Evolutionary conservation across 2,329 filamentous ascomycete species (phyloP).

Genomic region (Ascocoryne sarcoides): DNA sequence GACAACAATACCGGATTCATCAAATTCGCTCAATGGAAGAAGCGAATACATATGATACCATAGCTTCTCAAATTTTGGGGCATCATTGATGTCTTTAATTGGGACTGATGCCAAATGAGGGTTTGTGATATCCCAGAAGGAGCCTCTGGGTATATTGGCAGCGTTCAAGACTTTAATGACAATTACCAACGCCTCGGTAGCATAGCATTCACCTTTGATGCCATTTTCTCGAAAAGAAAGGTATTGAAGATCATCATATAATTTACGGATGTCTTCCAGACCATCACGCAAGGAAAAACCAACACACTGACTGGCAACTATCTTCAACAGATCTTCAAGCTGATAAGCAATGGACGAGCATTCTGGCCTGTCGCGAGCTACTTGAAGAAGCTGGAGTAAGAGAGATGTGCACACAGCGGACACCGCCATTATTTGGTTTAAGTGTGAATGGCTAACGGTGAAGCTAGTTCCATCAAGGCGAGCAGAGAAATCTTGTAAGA

Average conservation of each 20-base stretch:
- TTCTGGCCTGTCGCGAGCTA: slow-evolving; percentile 30
- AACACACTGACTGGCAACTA: slow-evolving; percentile 32
- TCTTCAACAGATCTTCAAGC: slow-evolving; percentile 41
- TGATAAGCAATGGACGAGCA: slow-evolving; percentile 24
- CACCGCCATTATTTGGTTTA: slow-evolving; percentile 12
- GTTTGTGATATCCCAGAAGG: slow-evolving; percentile 54
- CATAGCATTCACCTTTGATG: slow-evolving; percentile 38
- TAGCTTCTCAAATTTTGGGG: slow-evolving; percentile 41
- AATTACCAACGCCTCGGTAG: slow-evolving; percentile 48
- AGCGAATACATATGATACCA: slow-evolving; percentile 54
- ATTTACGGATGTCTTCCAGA: slow-evolving; percentile 34
- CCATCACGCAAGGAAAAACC: slow-evolving; percentile 36
- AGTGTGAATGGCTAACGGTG: not conserved
- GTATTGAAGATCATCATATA: slow-evolving; percentile 42
- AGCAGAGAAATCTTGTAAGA: slow-evolving; percentile 20
- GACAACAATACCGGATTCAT: slow-evolving; percentile 42
- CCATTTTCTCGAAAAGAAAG: slow-evolving; percentile 40
- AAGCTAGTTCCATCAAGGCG: slow-evolving; percentile 8
- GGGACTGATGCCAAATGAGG: slow-evolving; percentile 33
- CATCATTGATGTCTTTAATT: slow-evolving; percentile 33
- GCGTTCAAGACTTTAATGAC: slow-evolving; percentile 45
- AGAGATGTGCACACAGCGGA: slow-evolving; percentile 28
- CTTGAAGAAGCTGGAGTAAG: slow-evolving; percentile 32
- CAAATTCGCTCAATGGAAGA: slow-evolving; percentile 52
- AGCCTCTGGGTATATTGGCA: slow-evolving; percentile 40